Percentiles rank a stretch among this genome's conserved stretches.
phyloP scores from a whole-genome alignment of 2,329 filamentous ascomycete species.

The Metarhizium rileyi region DNA sequence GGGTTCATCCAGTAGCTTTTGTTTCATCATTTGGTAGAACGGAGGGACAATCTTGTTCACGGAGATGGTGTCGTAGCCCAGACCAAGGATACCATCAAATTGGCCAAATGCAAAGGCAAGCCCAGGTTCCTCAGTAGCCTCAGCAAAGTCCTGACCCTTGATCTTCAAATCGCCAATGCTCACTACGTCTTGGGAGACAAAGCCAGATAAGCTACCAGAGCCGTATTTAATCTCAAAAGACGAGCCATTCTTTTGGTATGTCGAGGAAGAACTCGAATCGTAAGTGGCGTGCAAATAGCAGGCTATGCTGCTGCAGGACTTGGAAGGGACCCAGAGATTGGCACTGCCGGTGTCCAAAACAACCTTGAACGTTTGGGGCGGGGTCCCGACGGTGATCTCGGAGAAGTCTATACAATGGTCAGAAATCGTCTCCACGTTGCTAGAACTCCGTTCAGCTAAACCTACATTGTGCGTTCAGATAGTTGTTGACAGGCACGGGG shows the following conservation, averaged over 20 bases:
- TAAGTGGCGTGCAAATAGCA: slow-evolving; percentile 98
- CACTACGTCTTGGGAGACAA: slow-evolving; percentile 81
- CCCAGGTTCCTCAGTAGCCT: slow-evolving; percentile 91
- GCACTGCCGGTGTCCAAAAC: slow-evolving; percentile 97
- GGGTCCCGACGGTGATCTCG: slow-evolving; percentile 85
- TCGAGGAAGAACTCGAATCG: slow-evolving; percentile 79
- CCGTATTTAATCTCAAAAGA: slow-evolving; percentile 92
- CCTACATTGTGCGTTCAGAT: slow-evolving; percentile 97
- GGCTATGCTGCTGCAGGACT: slow-evolving; percentile 85
- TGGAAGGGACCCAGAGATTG: slow-evolving; percentile 96
- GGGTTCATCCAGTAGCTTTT: slow-evolving; percentile 80
- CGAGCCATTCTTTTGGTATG: slow-evolving; percentile 89
- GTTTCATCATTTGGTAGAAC: slow-evolving; percentile 92
- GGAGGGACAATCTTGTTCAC: slow-evolving; percentile 92
- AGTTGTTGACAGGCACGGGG: slow-evolving; percentile 87
- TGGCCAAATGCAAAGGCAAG: slow-evolving; percentile 95
- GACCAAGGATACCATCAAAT: slow-evolving; percentile 92
- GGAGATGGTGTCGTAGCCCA: slow-evolving; percentile 93
- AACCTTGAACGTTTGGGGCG: slow-evolving; percentile 94
- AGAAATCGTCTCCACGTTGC: not conserved
- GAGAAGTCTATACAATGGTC: slow-evolving; percentile 65
- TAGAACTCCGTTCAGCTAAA: slow-evolving; percentile 9
- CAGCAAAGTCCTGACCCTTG: slow-evolving; percentile 87
- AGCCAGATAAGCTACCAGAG: slow-evolving; percentile 87
- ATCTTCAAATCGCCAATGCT: slow-evolving; percentile 83